Base-by-base conservation (phyloP, 2,329 filamentous ascomycete species). In the Pseudonectria buxi region DNA sequence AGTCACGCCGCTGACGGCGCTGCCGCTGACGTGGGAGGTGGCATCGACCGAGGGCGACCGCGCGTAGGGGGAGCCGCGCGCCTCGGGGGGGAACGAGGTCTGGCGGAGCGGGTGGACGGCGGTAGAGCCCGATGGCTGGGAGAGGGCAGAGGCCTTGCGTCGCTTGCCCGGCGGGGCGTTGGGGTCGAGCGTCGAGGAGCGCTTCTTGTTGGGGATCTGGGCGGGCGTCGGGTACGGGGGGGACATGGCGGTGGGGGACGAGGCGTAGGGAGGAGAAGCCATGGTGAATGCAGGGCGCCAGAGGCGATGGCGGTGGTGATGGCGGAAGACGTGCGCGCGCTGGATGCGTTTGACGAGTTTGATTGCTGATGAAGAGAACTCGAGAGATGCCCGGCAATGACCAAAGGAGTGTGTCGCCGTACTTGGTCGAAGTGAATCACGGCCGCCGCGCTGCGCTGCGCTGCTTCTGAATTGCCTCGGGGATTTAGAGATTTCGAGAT, bases 21-120 rank as follows among this genome's bases (percentile, higher is more conserved):
- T 80, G 24, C 77, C 79, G 43, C 77, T 78, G 12, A 80, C 72
- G 29, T 78, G 65, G 26, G 74, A 79, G 36, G 68, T 64, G 7
- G 63, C 70, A 39, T 84, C 81, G 33, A 79, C 67, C 2, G 78
- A 83, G 0, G 82, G 82, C 0, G 81, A 85, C 12, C 81, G 74
- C 13, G 69, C 69, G 27, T 71, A 72, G 0, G 75, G 70, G 3
- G 74, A 77, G 14, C 18, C 18, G 18, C 68, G 60, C 24, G 60
- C 61, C 35, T 76, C 81, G 16, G 84, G 83, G 0, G 84, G 83
- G 54, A 88, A 92, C 0, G 84, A 87, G 4, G 86, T 89, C 53
- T 88, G 83, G 26, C 86, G 83, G 2, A 92, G 74, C 2, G 82
- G 83, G 45, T 86, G 83, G 0, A 72, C 67, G 3, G 39, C 46